Evolutionary conservation across 306 rosid species (phyloP).

Genomic region (Fragaria nilgerrensis): DNA sequence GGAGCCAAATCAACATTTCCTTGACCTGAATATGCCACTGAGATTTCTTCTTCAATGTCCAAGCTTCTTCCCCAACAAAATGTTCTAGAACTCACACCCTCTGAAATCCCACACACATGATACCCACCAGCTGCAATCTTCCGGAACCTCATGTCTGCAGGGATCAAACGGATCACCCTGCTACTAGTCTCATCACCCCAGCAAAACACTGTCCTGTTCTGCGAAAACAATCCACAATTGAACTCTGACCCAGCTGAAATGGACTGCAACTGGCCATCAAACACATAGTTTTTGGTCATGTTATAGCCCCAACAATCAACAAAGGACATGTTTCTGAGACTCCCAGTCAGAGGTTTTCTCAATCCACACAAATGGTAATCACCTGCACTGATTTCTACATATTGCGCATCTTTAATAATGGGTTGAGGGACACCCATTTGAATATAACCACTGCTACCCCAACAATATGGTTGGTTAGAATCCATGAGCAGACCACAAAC

Average conservation of each 20-base stretch:
- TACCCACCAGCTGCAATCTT: constrained; percentile 76
- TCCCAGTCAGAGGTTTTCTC: constrained; percentile 59
- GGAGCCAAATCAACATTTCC: constrained; percentile 77
- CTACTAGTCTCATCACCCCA: constrained; percentile 89
- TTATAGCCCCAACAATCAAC: constrained; percentile 98
- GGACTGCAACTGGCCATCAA: constrained; percentile 73
- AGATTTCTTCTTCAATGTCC: constrained; percentile 62
- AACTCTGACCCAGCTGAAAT: constrained; percentile 86
- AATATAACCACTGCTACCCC: constrained; percentile 76
- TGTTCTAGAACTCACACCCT: constrained; percentile 52
- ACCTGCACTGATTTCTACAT: constrained; percentile 88
- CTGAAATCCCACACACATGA: constrained; percentile 88
- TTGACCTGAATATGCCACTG: constrained; percentile 45
- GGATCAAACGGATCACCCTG: constrained; percentile 55
- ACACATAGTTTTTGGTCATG: constrained; percentile 72
- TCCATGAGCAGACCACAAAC: constrained; percentile 84
- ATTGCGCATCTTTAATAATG: constrained; percentile 59
- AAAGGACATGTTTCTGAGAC: constrained; percentile 52
- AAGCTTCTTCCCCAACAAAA: constrained; percentile 93
- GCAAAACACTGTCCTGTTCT: constrained; percentile 77
- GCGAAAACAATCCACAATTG: constrained; percentile 80
- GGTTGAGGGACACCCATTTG: constrained; percentile 92
- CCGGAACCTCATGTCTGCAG: constrained; percentile 55
- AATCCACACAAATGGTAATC: constrained; percentile 87
- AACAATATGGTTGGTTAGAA: constrained; percentile 83